A percentile compares a stretch with the other conserved stretches of the same genome.
phyloP scores from a whole-genome alignment of 2,329 filamentous ascomycete genomes.

The Scopulariopsis brevicaulis region DNA sequence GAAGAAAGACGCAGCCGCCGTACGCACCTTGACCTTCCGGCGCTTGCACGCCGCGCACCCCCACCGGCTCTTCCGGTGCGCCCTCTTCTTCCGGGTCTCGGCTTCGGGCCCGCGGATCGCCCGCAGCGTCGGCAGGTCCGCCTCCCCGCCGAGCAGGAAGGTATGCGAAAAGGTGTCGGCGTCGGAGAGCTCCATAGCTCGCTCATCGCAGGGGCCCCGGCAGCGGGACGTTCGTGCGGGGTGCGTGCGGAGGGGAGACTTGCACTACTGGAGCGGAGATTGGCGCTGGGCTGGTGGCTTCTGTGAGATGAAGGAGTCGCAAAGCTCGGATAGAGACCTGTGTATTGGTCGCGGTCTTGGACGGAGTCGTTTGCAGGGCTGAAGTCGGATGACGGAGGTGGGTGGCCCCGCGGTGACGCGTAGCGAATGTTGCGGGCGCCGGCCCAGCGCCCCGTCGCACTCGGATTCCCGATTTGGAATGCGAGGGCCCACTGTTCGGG shows the following conservation, averaged over 20 bases:
- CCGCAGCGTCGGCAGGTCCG: constrained; percentile 1
- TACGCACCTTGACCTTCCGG: constrained; percentile 17
- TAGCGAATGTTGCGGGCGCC: too few species aligned
- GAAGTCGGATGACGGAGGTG: too few species aligned
- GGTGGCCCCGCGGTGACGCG: too few species aligned
- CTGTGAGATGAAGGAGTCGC: too few species aligned
- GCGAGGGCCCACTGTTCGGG: background rate
- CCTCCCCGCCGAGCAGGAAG: background rate
- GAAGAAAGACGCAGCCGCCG: background rate
- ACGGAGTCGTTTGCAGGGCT: too few species aligned
- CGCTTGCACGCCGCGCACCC: constrained; percentile 16
- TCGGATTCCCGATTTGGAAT: background rate
- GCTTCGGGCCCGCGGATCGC: background rate
- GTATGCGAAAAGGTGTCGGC: constrained; percentile 1
- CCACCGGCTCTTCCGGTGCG: constrained; percentile 16
- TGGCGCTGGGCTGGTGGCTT: too few species aligned
- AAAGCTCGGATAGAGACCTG: too few species aligned
- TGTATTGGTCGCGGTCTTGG: too few species aligned
- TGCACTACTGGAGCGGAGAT: too few species aligned
- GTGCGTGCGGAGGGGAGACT: too few species aligned
- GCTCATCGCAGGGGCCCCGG: background rate
- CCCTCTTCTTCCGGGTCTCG: constrained; percentile 10
- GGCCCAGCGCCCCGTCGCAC: too few species aligned
- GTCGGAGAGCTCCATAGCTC: background rate
- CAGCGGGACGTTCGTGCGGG: too few species aligned